Evolutionary conservation across 306 rosid species (phyloP), one percentile per base, ranked within the genome.

Genomic region (Malus fusca): DNA sequence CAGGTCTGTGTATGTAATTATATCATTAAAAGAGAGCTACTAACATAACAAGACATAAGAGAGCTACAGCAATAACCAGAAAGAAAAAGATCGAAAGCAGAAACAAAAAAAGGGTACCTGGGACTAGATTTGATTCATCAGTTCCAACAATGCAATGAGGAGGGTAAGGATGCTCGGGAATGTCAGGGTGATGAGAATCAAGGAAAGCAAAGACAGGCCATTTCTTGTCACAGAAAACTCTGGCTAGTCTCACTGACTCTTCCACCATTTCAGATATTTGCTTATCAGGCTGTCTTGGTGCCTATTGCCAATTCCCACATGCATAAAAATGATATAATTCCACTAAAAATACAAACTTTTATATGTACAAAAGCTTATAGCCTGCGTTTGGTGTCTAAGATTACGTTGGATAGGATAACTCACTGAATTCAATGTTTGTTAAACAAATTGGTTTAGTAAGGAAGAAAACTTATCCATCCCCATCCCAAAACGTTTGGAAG

Each of bases 81-180:
- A 19, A 10, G 11, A 0, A 6, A 71, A 42, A 17, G 40, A 25
- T 13, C 26, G 11, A 31, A 72, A 15, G 43, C 8, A 14, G 5
- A 6, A 31, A 28, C 12, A 61, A 66, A 31, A 21, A 62, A 79
- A 51, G 22, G 48, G 51, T 84, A 95, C 98, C 97, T 58, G 97
- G 89, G 82, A 95, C 92, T 33, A 92, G 86, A 11, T 89, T 87
- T 52, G 85, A 70, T 82, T 95, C 98, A 37, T 90, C 82, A 7
- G 97, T 81, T 72, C 98, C 98, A 30, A 73, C 77, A 77, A 95
- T 80, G 72, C 97, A 95, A 79, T 95, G 97, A 35, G 90, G 87
- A 75, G 97, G 98, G 89, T 88, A 95, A 42, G 98, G 98, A 59
- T 73, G 86, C 73, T 95, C 98, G 1, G 96, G 98, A 74, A 85